Percentiles rank a stretch among this genome's conserved stretches.
Evolutionary conservation across 352 stramenopile species (phyloP).

Genomic region (Globisporangium rhizosaccharum): DNA sequence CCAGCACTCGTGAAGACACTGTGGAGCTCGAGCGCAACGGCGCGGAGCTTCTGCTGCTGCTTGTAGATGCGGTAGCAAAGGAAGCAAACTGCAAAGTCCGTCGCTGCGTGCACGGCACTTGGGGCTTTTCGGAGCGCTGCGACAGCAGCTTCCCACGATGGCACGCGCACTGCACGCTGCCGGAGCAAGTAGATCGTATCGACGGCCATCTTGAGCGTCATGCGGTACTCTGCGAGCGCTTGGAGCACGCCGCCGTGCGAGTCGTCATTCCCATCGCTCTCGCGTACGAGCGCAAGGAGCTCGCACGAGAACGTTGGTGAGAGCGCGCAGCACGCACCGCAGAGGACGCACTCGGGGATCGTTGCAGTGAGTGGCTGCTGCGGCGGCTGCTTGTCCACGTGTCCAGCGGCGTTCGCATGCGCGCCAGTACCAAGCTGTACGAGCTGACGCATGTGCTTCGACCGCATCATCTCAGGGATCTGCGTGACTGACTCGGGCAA

Average conservation of each 20-base stretch:
- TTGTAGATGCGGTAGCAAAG: constrained; percentile 79
- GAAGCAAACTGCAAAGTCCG: constrained; percentile 63
- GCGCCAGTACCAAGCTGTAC: not conserved
- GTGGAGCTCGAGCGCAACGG: constrained; percentile 43
- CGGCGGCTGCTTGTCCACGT: not conserved
- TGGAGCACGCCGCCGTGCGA: constrained; percentile 25
- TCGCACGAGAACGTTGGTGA: constrained; percentile 32
- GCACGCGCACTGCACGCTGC: constrained; percentile 48
- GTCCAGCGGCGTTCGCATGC: not conserved
- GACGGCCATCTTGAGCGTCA: constrained; percentile 77
- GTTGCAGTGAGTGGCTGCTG: constrained; percentile 1
- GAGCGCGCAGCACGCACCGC: constrained; percentile 48
- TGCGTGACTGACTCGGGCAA: constrained; percentile 40
- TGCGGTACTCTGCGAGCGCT: constrained; percentile 45
- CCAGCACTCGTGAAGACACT: constrained; percentile 10
- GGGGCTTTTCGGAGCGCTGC: constrained; percentile 30
- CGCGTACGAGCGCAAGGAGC: constrained; percentile 26
- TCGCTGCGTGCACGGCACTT: constrained; percentile 10
- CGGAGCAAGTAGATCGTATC: constrained; percentile 64
- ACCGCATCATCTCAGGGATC: constrained; percentile 37
- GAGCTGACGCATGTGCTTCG: constrained; percentile 30
- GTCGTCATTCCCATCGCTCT: constrained; percentile 9
- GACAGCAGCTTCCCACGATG: constrained; percentile 54
- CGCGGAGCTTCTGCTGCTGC: constrained; percentile 44
- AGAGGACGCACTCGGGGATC: constrained; percentile 47